phyloP scores from a whole-genome alignment of 2,329 filamentous ascomycete genomes.

The Fusarium illudens region DNA sequence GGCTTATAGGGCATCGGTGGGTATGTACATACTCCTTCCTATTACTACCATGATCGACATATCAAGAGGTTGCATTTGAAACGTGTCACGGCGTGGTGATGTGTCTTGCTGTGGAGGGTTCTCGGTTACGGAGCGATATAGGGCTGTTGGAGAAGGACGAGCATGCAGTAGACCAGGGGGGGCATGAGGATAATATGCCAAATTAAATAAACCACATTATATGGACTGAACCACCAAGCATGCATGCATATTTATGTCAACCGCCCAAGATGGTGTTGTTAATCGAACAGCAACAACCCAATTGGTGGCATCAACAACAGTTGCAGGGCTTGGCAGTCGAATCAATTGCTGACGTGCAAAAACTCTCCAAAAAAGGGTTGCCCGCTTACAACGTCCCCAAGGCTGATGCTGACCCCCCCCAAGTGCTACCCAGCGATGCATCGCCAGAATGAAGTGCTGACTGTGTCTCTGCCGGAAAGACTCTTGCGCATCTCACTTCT shows the following conservation, averaged over 20 bases:
- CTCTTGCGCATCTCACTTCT: neutral
- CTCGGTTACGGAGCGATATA: neutral
- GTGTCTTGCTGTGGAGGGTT: neutral
- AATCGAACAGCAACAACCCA: neutral
- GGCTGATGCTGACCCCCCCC: slow-evolving; percentile 30
- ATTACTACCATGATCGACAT: neutral
- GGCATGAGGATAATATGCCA: neutral
- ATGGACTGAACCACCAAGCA: neutral
- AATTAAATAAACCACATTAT: neutral
- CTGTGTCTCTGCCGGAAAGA: slow-evolving; percentile 11
- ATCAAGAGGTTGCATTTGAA: slow-evolving; percentile 13
- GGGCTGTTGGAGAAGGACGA: neutral
- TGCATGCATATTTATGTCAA: neutral
- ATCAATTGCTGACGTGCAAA: slow-evolving; percentile 5
- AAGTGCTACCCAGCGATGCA: neutral
- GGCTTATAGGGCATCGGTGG: too few relatives aligned
- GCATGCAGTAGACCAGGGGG: neutral
- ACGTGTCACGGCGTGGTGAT: slow-evolving; percentile 16
- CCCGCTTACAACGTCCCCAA: slow-evolving; percentile 18
- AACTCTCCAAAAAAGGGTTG: slow-evolving; percentile 14
- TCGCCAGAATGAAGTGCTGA: slow-evolving; percentile 18
- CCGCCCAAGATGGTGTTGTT: neutral
- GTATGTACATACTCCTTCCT: neutral
- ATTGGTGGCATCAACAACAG: neutral
- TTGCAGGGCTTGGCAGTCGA: slow-evolving; percentile 15